phyloP scores from a whole-genome alignment of 257 asterid genomes.

The Euphrasia confusa region DNA sequence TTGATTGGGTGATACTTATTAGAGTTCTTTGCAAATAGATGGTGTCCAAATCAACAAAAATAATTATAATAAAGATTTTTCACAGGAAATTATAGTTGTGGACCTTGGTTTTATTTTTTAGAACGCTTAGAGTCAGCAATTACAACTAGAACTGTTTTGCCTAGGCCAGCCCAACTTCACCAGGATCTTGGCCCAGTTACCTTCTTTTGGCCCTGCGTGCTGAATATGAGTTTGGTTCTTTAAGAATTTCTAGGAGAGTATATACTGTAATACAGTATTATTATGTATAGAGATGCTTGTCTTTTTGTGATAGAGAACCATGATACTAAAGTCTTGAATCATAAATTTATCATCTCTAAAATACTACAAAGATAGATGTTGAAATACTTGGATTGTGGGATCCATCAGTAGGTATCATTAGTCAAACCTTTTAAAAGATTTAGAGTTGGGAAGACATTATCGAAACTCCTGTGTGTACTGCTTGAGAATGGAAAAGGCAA shows the following conservation, averaged over 20 bases:
- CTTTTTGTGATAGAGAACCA: neutral
- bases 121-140: neutral
- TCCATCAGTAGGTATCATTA: conserved; percentile 18
- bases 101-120: neutral
- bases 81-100: neutral
- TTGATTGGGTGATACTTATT: neutral
- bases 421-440: conserved; percentile 22
- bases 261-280: neutral
- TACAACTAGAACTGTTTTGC: neutral
- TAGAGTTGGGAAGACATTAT: conserved; percentile 25
- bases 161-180: neutral
- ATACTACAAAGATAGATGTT: neutral
- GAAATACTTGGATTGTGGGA: conserved; percentile 12
- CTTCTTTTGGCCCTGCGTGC: too few relatives aligned
- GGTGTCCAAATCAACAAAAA: conserved; percentile 1
- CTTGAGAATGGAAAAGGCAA: conserved; percentile 33
- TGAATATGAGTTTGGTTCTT: neutral
- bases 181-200: too few relatives aligned
- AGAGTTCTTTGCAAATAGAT: conserved; percentile 1
- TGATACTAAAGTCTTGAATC: neutral
- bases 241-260: neutral
- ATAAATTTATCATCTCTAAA: conserved; percentile 18
- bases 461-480: conserved; percentile 35
- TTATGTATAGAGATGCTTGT: neutral
- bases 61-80: neutral